These are phyloP conservation scores for Barnettozyma sucrosica DNA, from an alignment of 805 yeast species.

Conservation along the genomic window DNA sequence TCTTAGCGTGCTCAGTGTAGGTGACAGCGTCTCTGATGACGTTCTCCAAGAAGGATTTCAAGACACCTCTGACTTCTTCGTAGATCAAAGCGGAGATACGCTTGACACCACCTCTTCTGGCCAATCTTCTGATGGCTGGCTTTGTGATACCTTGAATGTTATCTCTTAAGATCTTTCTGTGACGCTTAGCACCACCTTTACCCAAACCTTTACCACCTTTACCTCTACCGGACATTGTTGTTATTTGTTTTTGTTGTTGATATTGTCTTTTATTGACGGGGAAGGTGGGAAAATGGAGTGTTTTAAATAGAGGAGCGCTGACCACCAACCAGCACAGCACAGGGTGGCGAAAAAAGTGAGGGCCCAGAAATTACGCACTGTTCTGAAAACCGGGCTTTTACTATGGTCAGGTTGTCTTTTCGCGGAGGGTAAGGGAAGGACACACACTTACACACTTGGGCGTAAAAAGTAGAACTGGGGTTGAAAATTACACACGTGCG, in stretches of 20 bases:
- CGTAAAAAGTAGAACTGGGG: neutral
- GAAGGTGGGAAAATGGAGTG: constrained; percentile 1
- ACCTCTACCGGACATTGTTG: constrained; percentile 93
- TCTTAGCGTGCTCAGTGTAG: constrained; percentile 99
- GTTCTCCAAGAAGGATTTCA: constrained; percentile 91
- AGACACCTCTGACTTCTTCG: constrained; percentile 97
- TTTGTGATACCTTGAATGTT: constrained; percentile 99
- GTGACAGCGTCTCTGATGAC: constrained; percentile 99
- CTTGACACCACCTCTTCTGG: constrained; percentile 99
- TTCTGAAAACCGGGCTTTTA: neutral
- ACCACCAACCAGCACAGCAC: neutral
- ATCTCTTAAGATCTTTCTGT: constrained; percentile 98
- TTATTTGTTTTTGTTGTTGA: constrained; percentile 19
- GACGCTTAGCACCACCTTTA: constrained; percentile 99
- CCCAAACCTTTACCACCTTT: constrained; percentile 99
- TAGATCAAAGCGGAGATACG: constrained; percentile 98
- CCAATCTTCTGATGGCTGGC: constrained; percentile 99
- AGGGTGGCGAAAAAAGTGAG: neutral
- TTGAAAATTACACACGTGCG: constrained; percentile 1
- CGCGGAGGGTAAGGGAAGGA: neutral
- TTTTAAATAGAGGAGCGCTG: constrained; percentile 1
- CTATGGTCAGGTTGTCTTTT: constrained; percentile 6
- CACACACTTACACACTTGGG: neutral
- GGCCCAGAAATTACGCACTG: constrained; percentile 3
- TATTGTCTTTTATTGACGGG: neutral